A percentile compares a stretch with the other conserved stretches of the same genome.
phyloP scores from a whole-genome alignment of 805 yeast genomes.

The Debaryomyces hansenii region DNA sequence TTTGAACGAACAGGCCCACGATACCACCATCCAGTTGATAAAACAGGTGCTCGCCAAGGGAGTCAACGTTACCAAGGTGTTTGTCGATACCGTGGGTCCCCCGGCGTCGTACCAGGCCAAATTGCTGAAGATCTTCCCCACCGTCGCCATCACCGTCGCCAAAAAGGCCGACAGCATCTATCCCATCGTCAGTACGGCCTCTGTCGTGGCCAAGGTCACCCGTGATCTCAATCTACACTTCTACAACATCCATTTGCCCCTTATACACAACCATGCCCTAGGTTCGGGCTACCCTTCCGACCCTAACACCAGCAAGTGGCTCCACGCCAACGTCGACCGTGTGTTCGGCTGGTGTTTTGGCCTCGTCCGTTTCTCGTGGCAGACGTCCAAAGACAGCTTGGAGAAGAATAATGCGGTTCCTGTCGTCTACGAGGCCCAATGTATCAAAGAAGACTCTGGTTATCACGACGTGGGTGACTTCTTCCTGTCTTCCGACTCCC shows the following conservation, averaged over 20 bases:
- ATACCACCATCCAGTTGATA: conserved; percentile 82
- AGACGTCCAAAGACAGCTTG: conserved; percentile 78
- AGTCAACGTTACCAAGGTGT: conserved; percentile 68
- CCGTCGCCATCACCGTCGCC: conserved; percentile 71
- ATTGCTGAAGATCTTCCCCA: conserved; percentile 67
- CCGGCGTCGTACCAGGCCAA: conserved; percentile 82
- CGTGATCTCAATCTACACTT: conserved; percentile 64
- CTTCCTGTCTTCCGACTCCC: conserved; percentile 8
- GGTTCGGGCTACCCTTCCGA: conserved; percentile 98
- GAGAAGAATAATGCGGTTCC: conserved; percentile 50
- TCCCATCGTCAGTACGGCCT: conserved; percentile 93
- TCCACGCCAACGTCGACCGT: conserved; percentile 58
- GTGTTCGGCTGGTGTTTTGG: conserved; percentile 84
- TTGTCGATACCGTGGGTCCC: conserved; percentile 96
- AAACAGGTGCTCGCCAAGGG: conserved; percentile 60
- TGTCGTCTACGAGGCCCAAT: conserved; percentile 63
- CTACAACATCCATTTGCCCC: conserved; percentile 27
- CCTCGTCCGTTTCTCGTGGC: conserved; percentile 88
- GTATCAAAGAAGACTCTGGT: conserved; percentile 29
- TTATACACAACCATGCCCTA: conserved; percentile 38
- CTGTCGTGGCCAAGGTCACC: conserved; percentile 94
- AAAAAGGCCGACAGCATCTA: conserved; percentile 93
- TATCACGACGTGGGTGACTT: conserved; percentile 25
- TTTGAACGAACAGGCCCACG: conserved; percentile 95
- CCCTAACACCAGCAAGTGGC: conserved; percentile 81